Evolutionary conservation across 345 rosid genomes (phyloP).

Genomic region (Murraya paniculata): DNA sequence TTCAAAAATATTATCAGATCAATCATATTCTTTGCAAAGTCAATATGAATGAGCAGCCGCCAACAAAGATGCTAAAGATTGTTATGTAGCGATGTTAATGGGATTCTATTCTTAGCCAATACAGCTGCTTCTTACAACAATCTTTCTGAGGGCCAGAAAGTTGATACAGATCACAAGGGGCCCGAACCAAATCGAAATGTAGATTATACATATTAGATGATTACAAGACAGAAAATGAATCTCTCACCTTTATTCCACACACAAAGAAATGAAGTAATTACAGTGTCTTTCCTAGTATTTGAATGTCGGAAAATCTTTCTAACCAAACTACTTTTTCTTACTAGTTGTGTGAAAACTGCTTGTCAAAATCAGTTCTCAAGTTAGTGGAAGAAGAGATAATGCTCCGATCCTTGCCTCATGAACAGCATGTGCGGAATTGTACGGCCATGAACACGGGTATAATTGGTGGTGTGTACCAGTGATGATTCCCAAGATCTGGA

Average conservation of each 20-base stretch:
- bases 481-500: neutral
- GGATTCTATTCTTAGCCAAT: too few species aligned
- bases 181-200: neutral
- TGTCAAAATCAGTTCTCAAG: neutral
- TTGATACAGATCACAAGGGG: too few species aligned
- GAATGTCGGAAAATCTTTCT: neutral
- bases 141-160: too few species aligned
- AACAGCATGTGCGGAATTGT: neutral
- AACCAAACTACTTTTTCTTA: neutral
- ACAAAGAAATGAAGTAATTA: neutral
- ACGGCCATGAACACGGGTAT: neutral
- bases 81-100: too few species aligned
- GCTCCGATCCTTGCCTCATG: neutral
- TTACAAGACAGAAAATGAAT: neutral
- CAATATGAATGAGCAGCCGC: too few species aligned
- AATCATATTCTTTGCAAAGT: too few species aligned
- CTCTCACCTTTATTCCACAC: neutral
- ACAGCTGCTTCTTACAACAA: too few species aligned
- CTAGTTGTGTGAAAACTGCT: neutral
- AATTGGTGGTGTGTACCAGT: neutral
- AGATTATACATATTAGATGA: neutral
- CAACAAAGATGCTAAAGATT: too few species aligned
- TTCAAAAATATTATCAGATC: too few species aligned
- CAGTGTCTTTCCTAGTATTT: neutral
- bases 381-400: neutral